Conservation (phyloP, 768 basidiomycete species). For the Naganishia vaughanmartiniae region DNA sequence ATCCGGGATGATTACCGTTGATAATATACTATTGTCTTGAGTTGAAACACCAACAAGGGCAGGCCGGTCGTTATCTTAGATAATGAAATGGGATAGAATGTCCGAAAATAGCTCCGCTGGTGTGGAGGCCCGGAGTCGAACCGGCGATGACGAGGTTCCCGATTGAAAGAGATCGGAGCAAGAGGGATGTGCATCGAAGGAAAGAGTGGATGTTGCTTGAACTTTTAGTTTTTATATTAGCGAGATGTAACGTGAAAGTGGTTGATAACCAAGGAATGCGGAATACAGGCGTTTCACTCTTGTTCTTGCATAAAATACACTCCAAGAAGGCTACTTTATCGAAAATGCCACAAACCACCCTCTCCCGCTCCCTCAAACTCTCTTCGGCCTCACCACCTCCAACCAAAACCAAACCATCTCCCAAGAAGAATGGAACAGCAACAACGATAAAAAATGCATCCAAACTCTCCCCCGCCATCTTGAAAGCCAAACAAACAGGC, state of each 20-base stretch:
- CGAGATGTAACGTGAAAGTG: not conserved
- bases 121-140: too few species aligned
- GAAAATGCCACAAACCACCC: slow-evolving; percentile 27
- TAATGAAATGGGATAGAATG: not conserved
- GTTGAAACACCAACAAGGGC: not conserved
- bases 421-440: not conserved
- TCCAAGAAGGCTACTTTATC: too few species aligned
- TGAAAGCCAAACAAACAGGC: slow-evolving; percentile 22
- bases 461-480: slow-evolving; percentile 24
- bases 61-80: not conserved
- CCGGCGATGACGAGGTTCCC: too few species aligned
- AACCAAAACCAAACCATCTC: too few species aligned
- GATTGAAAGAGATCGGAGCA: slow-evolving; percentile 2
- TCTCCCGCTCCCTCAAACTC: slow-evolving; percentile 4
- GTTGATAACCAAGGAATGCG: not conserved
- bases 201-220: not conserved
- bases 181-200: too few species aligned
- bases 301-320: too few species aligned
- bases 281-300: too few species aligned
- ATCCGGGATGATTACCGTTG: not conserved
- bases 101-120: not conserved
- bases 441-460: slow-evolving; percentile 4
- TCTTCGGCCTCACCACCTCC: slow-evolving; percentile 8
- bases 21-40: too few species aligned
- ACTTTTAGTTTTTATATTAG: not conserved